These are phyloP conservation scores for Cyanodermella asteris DNA, from an alignment of 2,329 filamentous ascomycete species.

Conservation along the genomic window DNA sequence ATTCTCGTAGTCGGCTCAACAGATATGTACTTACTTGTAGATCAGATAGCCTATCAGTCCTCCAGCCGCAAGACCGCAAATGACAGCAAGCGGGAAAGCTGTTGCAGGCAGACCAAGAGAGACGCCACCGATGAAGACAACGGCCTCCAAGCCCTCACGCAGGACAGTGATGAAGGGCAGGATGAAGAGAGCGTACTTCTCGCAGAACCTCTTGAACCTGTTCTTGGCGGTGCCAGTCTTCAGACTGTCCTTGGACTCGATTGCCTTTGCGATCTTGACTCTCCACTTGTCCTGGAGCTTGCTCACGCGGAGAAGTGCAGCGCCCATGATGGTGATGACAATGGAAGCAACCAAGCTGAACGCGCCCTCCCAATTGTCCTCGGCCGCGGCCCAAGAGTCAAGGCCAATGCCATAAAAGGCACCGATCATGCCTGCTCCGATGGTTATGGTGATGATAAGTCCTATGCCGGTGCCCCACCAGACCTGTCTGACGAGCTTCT, in stretches of 20 bases:
- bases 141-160: conserved; percentile 65
- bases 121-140: conserved; percentile 72
- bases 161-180: conserved; percentile 76
- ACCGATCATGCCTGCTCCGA: conserved; percentile 47
- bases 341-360: conserved; percentile 54
- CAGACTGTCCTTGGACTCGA: conserved; percentile 33
- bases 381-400: conserved; percentile 43
- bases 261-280: conserved; percentile 51
- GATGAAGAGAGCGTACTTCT: conserved; percentile 71
- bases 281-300: conserved; percentile 78
- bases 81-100: conserved; percentile 55
- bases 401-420: conserved; percentile 50
- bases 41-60: conserved; percentile 46
- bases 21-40: conserved; percentile 42
- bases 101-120: conserved; percentile 53
- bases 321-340: conserved; percentile 66
- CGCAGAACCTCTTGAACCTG: conserved; percentile 39
- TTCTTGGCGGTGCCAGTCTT: conserved; percentile 17
- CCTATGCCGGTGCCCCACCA: conserved; percentile 46
- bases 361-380: conserved; percentile 62
- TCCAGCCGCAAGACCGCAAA: conserved; percentile 50
- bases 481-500: conserved; percentile 44
- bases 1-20: neutral
- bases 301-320: conserved; percentile 55
- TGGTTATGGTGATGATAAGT: conserved; percentile 39